Evolutionary conservation across 331 rosid species (phyloP).

Genomic region (Arachis monticola): DNA sequence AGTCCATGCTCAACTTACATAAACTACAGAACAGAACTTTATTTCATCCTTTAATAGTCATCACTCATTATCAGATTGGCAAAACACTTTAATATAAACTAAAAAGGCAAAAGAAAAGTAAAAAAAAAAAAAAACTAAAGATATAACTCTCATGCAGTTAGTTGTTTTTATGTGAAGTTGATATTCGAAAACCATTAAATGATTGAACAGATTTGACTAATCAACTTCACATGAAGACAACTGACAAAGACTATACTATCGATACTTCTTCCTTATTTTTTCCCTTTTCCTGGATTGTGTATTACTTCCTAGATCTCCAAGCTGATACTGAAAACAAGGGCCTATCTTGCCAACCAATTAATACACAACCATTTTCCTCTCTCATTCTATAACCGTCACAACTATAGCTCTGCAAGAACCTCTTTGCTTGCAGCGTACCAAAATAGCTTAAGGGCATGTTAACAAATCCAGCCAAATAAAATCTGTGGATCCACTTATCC

Average conservation of each 20-base stretch:
- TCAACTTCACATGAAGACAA: too few relatives aligned
- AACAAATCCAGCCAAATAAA: constrained; percentile 58
- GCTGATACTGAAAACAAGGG: constrained; percentile 66
- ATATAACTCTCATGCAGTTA: not conserved
- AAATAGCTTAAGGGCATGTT: constrained; percentile 65
- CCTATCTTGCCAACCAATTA: constrained; percentile 73
- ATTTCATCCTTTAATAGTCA: not conserved
- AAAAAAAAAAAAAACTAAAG: constrained; percentile 20
- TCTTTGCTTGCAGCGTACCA: constrained; percentile 62
- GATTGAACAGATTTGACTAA: too few relatives aligned
- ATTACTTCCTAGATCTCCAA: constrained; percentile 70
- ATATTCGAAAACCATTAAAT: too few relatives aligned
- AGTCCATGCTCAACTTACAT: not conserved
- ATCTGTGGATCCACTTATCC: constrained; percentile 66
- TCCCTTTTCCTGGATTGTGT: not conserved
- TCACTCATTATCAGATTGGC: constrained; percentile 35
- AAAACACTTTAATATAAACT: constrained; percentile 43
- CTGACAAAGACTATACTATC: constrained; percentile 4
- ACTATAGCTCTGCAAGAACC: constrained; percentile 60
- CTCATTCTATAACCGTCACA: constrained; percentile 71
- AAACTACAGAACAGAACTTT: not conserved
- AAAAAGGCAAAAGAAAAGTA: constrained; percentile 6
- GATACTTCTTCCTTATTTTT: constrained; percentile 25
- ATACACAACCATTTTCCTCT: constrained; percentile 62
- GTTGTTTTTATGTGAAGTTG: too few relatives aligned